Evolutionary conservation across 257 asterid species (phyloP).

Genomic region (Scutellaria minor): DNA sequence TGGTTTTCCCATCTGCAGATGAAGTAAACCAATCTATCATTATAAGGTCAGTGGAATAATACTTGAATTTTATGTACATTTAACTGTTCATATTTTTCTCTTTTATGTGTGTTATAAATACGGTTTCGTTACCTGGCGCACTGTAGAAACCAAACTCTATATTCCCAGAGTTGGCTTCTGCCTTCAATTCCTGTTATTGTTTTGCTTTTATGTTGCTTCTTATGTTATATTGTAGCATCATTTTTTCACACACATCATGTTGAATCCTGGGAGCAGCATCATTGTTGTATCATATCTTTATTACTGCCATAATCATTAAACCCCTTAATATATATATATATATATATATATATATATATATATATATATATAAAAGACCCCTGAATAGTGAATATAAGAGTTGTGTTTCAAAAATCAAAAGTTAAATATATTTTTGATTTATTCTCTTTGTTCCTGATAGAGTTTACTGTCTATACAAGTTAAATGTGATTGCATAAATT

Average conservation of each 20-base stretch:
- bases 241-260: background rate
- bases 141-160: background rate
- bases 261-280: conserved; percentile 15
- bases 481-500: no score
- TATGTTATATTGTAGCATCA: background rate
- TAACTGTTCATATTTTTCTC: conserved; percentile 10
- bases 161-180: background rate
- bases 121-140: background rate
- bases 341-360: no score
- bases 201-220: background rate
- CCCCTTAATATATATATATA: no score
- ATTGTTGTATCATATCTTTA: background rate
- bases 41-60: conserved; percentile 71
- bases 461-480: no score
- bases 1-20: conserved; percentile 64
- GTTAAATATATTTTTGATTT: no score
- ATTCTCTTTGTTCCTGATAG: no score
- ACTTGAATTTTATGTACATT: conserved; percentile 20
- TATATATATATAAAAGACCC: background rate
- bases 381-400: background rate
- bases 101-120: conserved; percentile 24
- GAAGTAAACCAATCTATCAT: conserved; percentile 98
- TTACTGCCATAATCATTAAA: background rate
- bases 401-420: no score
- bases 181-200: conserved; percentile 9